These are phyloP conservation scores for Fragilaria radians DNA, from an alignment of 108 stramenopile genomes.

Conservation along the genomic window DNA sequence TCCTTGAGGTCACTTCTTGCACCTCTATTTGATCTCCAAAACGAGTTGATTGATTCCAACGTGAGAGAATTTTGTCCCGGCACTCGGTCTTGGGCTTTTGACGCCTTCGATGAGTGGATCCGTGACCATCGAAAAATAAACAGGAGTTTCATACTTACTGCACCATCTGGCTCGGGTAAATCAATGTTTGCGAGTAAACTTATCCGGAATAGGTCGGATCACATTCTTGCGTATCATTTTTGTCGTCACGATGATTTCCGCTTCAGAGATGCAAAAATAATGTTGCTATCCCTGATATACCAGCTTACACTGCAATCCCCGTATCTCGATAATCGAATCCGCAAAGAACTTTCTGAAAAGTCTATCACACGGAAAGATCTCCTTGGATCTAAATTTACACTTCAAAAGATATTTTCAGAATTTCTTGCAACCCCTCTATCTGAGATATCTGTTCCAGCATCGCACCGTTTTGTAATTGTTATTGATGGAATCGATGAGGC, in stretches of 20 bases:
- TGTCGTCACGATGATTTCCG: constrained; percentile 4
- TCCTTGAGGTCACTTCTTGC: neutral
- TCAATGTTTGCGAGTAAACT: neutral
- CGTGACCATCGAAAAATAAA: neutral
- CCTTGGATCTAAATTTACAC: neutral
- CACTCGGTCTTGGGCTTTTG: constrained; percentile 1
- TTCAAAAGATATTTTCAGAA: neutral
- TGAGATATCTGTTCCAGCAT: neutral
- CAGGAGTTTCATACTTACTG: neutral
- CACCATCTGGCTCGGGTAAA: neutral
- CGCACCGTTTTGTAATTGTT: neutral
- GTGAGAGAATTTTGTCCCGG: neutral
- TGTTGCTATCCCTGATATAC: constrained; percentile 4
- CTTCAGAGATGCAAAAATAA: neutral
- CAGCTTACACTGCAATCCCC: neutral
- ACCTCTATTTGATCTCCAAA: neutral
- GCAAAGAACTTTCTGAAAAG: neutral
- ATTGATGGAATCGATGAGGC: constrained; percentile 1
- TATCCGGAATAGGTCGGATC: neutral
- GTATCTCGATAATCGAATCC: neutral
- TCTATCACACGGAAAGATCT: neutral
- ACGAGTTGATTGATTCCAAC: neutral
- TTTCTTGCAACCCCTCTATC: neutral
- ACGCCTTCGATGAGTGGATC: neutral
- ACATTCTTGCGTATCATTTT: constrained; percentile 1